Conservation (phyloP, 2,329 filamentous ascomycete species). For the Penicillium aurantiogriseum region DNA sequence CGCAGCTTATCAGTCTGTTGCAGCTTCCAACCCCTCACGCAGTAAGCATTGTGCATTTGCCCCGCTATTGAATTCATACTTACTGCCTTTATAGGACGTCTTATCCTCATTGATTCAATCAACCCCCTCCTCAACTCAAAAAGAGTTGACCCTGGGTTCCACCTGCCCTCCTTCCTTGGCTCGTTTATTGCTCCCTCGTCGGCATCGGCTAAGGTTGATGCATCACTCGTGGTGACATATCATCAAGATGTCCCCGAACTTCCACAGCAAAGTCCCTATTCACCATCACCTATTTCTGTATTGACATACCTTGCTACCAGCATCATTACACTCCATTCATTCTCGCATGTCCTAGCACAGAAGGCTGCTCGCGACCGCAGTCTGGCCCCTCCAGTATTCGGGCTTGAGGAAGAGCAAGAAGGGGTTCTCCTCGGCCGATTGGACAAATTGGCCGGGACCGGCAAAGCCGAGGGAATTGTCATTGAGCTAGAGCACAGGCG, state of each 20-base stretch:
- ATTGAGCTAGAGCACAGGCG: conserved; percentile 83
- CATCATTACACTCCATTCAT: conserved; percentile 69
- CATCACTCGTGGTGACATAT: conserved; percentile 75
- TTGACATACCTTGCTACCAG: conserved; percentile 86
- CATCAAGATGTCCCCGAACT: conserved; percentile 73
- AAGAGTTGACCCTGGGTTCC: conserved; percentile 50
- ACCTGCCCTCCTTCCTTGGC: conserved; percentile 67
- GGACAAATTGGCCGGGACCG: conserved; percentile 34
- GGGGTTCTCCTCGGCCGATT: conserved; percentile 70
- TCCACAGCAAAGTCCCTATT: conserved; percentile 39
- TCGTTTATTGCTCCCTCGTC: conserved; percentile 60
- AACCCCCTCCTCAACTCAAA: conserved; percentile 57
- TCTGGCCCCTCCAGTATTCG: conserved; percentile 72
- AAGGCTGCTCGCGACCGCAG: conserved; percentile 76
- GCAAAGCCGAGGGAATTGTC: conserved; percentile 61
- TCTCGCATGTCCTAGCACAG: conserved; percentile 70
- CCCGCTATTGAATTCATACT: not conserved
- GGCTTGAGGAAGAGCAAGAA: conserved; percentile 72
- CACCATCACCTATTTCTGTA: conserved; percentile 68
- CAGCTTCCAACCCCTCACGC: conserved; percentile 23
- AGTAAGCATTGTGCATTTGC: conserved; percentile 23
- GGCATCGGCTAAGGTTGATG: conserved; percentile 37
- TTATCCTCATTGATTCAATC: conserved; percentile 79
- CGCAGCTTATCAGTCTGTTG: conserved; percentile 32
- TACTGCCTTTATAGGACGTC: conserved; percentile 53